Evolutionary conservation across 805 yeast genomes (phyloP), one percentile per base, ranked within the genome.

Genomic region (Schwanniomyces pseudopolymorphus): DNA sequence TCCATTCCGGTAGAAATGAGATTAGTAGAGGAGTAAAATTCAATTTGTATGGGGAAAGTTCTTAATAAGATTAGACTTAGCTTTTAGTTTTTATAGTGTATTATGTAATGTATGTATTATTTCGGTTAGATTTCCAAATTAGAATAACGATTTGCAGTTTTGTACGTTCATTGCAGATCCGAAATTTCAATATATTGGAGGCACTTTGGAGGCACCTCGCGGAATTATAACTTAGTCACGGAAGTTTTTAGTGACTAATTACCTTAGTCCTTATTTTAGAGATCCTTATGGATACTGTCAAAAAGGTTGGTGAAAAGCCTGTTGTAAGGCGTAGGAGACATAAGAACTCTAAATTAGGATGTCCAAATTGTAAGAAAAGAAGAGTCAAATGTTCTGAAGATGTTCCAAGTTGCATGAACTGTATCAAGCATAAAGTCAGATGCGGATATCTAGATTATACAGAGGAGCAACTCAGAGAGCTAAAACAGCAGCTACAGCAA

Each of bases 321-420:
- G 20, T 21, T 16, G 40, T 43, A 5, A 58, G 54, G 39, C 52
- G 69, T 41, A 48, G 67, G 39, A 69, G 61, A 54, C 64, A 63
- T 52, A 51, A 62, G 63, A 59, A 73, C 63, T 50, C 64, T 59
- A 60, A 72, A 44, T 60, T 64, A 8, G 83, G 83, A 5, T 78
- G 83, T 50, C 64, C 71, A 17, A 74, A 76, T 26, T 78, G 82
- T 59, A 77, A 77, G 55, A 63, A 64, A 43, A 61, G 83, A 41
- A 61, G 79, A 40, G 80, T 78, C 50, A 78, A 78, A 56, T 78
- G 83, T 50, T 53, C 63, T 21, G 75, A 71, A 44, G 69, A 70
- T 36, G 55, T 71, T 21, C 77, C 77, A 1, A 56, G 59, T 40
- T 71, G 77, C 47, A 39, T 54, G 44, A 71, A 71, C 51, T 71